Conservation (phyloP, 1,139 yeast species). For the Wickerhamomyces sp. region DNA sequence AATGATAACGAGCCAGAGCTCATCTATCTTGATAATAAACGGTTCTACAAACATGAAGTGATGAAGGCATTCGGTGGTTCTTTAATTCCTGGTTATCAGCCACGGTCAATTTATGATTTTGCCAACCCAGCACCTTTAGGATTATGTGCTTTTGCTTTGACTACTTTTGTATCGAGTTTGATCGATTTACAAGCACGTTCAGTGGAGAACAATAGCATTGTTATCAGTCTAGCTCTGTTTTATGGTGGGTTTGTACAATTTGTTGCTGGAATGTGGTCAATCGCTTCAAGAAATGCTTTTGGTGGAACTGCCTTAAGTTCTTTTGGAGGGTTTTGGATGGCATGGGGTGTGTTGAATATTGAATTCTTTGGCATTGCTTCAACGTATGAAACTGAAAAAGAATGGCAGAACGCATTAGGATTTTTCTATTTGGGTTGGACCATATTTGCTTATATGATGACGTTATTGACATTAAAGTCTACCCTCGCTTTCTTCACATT, state of each 20-base stretch:
- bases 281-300: conserved; percentile 65
- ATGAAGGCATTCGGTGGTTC: conserved; percentile 58
- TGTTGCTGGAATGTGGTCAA: conserved; percentile 59
- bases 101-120: conserved; percentile 33
- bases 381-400: conserved; percentile 40
- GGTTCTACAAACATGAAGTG: conserved; percentile 54
- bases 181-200: conserved; percentile 48
- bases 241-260: conserved; percentile 82
- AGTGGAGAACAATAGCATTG: conserved; percentile 45
- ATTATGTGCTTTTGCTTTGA: conserved; percentile 60
- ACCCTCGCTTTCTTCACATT: conserved; percentile 61
- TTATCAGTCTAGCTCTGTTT: conserved; percentile 73
- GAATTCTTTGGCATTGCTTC: conserved; percentile 56
- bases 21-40: conserved; percentile 56
- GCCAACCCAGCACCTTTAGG: conserved; percentile 75
- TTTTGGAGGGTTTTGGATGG: conserved; percentile 72
- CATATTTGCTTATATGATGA: conserved; percentile 58
- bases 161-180: conserved; percentile 61
- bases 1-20: neutral
- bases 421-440: conserved; percentile 64
- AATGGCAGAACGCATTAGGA: conserved; percentile 47
- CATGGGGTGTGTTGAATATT: conserved; percentile 56
- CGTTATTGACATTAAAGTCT: conserved; percentile 60
- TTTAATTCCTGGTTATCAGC: conserved; percentile 54
- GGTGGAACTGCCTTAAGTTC: conserved; percentile 71